Base-by-base conservation (phyloP, 2,329 filamentous ascomycete species). In the Diaporthe capsici region DNA sequence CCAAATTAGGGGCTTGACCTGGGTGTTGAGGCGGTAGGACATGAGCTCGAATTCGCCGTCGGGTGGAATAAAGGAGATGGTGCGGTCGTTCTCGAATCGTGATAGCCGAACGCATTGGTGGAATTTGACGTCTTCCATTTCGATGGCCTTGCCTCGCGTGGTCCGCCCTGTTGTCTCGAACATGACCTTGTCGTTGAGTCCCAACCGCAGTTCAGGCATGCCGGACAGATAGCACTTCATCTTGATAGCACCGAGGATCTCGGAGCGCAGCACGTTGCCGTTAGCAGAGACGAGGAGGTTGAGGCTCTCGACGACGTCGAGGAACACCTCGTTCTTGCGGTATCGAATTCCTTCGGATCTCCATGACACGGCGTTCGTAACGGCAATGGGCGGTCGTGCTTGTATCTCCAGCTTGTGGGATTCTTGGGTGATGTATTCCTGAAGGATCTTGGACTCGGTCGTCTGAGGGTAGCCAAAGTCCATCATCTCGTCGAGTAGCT, bases 111-210 rank as follows among this genome's bases (percentile, higher is more conserved):
- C 97, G 83, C 97, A 99, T 85, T 99, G 97, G 86, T 99, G 97
- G 85, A 99, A 99, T 82, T 99, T 99, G 85, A 99, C 97, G 81
- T 99, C 97, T 82, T 99, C 97, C 97, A 99, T 99, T 87, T 99
- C 97, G 78, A 99, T 97, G 13, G 97, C 95, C 86, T 99, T 99
- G 76, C 97, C 97, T 81, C 97, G 89, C 55, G 96, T 98, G 22
- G 96, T 95, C 77, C 97, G 91, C 39, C 97, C 97, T 0, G 97
- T 99, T 5, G 95, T 98, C 87, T 99, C 97, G 82, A 99, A 99
- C 97, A 99, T 99, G 84, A 95, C 97, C 87, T 99, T 99, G 88
- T 99, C 97, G 87, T 99, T 99, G 82, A 99, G 87, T 6, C 97
- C 97, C 70, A 99, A 86, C 39, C 97, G 93, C 81, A 99, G 86